Evolutionary conservation across 78 protist genomes (phyloP), one percentile per base, ranked within the genome.

Genomic region (Carpediemonas membranifera): DNA sequence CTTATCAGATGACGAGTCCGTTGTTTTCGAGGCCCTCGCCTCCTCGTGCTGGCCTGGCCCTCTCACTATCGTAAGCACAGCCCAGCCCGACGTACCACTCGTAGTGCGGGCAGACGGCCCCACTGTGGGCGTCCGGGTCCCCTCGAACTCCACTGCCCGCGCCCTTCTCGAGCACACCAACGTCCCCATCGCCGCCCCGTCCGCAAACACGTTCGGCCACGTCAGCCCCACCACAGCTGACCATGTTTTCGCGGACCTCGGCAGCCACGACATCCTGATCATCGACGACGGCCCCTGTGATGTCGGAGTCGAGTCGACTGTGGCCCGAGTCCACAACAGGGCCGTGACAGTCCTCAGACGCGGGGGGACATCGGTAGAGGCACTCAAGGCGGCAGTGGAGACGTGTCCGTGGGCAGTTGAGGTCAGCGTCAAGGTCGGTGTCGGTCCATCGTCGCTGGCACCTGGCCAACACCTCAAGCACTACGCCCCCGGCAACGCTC

Each of bases 21-120:
- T n/a, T n/a, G 24, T 39, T 37, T 68, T 41, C 11, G 5, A 7
- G 5, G 44, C 7, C 7, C 52, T 72, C 7, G 37, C 59, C 16
- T 27, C 43, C 13, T 3, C 15, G 5, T 66, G 44, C 52, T 89
- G 94, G 94, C 94, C 94, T 1, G 94, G 91, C 28, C 91, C 94
- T 7, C 62, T 89, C 41, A 81, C 94, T 3, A 43, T 89, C 30
- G 85, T 89, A n/a, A 65, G 61, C 33, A 24, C 50, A 7, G 67
- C 78, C n/a, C 3, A 1, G 28, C 25, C 19, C 28, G 15, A 21
- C 31, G 57, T 82, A 11, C 73, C 92, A 14, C n/a, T 33, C 34
- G 61, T 37, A 14, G 86, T 82, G 1, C 80, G 87, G 11, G 88
- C 83, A 3, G 77, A 83, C 24, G 65, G 74, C 52, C 89, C 82